Evolutionary conservation across 2,329 filamentous ascomycete species (phyloP).

Genomic region (Xylariaceae sp.): DNA sequence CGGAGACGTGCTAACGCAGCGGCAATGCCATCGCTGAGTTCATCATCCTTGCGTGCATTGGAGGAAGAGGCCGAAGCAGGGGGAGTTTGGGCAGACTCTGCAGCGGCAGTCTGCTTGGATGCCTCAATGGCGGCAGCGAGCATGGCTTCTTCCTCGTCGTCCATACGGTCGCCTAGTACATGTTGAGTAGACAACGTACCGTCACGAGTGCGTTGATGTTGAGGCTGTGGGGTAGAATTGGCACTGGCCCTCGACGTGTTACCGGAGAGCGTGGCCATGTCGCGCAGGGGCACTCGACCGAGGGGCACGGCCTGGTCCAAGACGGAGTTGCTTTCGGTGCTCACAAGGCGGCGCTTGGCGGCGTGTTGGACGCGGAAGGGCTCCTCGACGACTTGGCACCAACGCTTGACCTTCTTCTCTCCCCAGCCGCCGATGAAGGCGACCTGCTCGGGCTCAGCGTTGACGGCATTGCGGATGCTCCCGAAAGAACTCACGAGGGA

Average conservation of each 20-base stretch:
- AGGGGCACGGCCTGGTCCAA: slow-evolving; percentile 41
- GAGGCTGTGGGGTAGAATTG: slow-evolving; percentile 22
- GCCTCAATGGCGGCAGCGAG: slow-evolving; percentile 47
- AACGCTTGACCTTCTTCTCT: slow-evolving; percentile 87
- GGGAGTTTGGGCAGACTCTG: slow-evolving; percentile 24
- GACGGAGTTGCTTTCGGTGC: slow-evolving; percentile 24
- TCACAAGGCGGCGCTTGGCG: slow-evolving; percentile 44
- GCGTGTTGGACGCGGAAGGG: slow-evolving; percentile 77
- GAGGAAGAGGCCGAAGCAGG: slow-evolving; percentile 12
- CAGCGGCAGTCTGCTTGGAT: slow-evolving; percentile 39
- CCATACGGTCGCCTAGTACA: slow-evolving; percentile 37
- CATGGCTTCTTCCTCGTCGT: slow-evolving; percentile 50
- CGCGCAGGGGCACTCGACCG: slow-evolving; percentile 40
- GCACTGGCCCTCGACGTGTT: slow-evolving; percentile 24
- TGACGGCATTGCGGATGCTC: slow-evolving; percentile 80
- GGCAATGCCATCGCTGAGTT: slow-evolving; percentile 57
- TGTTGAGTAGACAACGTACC: not conserved
- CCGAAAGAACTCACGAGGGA: slow-evolving; percentile 90
- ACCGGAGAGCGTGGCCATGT: slow-evolving; percentile 34
- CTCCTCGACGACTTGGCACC: slow-evolving; percentile 78
- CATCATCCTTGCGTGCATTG: slow-evolving; percentile 35
- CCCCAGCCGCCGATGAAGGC: slow-evolving; percentile 88
- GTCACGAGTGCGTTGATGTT: slow-evolving; percentile 1
- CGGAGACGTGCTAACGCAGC: slow-evolving; percentile 60
- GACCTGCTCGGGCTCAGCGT: slow-evolving; percentile 83